Conservation (phyloP, 352 stramenopile species). For the Globisporangium canariense region DNA sequence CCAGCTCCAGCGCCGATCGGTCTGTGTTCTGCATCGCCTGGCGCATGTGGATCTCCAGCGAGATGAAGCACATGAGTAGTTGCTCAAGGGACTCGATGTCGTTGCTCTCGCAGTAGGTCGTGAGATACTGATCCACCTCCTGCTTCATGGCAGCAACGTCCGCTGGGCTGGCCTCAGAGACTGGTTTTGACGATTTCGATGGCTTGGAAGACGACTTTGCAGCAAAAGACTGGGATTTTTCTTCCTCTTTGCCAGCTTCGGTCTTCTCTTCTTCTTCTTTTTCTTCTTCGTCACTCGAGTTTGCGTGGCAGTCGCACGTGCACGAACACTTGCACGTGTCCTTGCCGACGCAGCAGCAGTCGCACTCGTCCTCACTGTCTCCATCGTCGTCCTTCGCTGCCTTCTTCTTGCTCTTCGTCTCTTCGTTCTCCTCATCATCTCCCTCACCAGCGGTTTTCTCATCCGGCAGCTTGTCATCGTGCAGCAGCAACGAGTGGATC, state of each 20-base stretch:
- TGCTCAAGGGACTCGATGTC: conserved; percentile 25
- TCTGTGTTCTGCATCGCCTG: background rate
- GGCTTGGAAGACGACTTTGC: conserved; percentile 18
- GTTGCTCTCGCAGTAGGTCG: conserved; percentile 18
- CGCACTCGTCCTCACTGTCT: conserved; percentile 73
- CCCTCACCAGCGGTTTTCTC: conserved; percentile 19
- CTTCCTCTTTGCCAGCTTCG: background rate
- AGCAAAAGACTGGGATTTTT: background rate
- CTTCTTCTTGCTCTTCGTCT: conserved; percentile 26
- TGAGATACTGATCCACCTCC: conserved; percentile 30
- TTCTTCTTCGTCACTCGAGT: conserved; percentile 48
- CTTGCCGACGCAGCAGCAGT: conserved; percentile 70
- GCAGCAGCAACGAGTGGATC: conserved; percentile 68
- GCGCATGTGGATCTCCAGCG: conserved; percentile 29
- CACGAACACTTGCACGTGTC: conserved; percentile 53
- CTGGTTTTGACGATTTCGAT: conserved; percentile 16
- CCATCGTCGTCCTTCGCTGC: conserved; percentile 25
- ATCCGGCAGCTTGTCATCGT: conserved; percentile 62
- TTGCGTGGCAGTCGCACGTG: conserved; percentile 64
- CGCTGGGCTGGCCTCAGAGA: conserved; percentile 13
- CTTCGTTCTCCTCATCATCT: conserved; percentile 33
- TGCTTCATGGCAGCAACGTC: conserved; percentile 27
- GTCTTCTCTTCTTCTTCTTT: conserved; percentile 24
- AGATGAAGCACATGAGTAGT: conserved; percentile 34
- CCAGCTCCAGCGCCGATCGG: conserved; percentile 13